Percentiles rank a stretch among this genome's conserved stretches.
These are phyloP conservation scores for Aureobasidium sp. DNA, from an alignment of 2,329 filamentous ascomycete species.

Conservation along the genomic window DNA sequence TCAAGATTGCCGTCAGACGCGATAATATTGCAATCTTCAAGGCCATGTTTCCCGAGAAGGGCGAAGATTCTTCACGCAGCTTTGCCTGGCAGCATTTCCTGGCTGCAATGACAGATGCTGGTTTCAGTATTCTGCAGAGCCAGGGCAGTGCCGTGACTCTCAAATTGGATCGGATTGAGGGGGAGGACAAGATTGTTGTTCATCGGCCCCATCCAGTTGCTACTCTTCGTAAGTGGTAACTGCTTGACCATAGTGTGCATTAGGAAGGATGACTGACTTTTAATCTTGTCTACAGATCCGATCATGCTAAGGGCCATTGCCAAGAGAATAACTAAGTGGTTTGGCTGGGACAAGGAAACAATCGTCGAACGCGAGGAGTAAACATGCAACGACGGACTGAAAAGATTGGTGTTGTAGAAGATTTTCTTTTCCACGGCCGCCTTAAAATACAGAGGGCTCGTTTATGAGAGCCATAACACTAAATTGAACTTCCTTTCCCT, in stretches of 20 bases:
- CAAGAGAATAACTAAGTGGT: no score
- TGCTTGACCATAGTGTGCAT: no score
- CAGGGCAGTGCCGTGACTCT: slow-evolving; percentile 16
- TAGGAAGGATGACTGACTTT: no score
- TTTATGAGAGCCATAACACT: background rate
- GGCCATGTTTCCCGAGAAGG: background rate
- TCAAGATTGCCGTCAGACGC: background rate
- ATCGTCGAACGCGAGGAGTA: no score
- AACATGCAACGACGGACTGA: no score
- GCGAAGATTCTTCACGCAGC: background rate
- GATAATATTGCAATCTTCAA: background rate
- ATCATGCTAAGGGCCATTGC: no score
- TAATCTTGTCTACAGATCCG: no score
- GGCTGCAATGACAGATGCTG: slow-evolving; percentile 14
- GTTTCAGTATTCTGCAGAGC: slow-evolving; percentile 13
- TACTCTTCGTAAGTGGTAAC: background rate
- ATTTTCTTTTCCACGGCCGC: no score
- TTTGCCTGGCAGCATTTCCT: slow-evolving; percentile 15
- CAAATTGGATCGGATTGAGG: background rate
- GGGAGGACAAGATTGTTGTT: no score
- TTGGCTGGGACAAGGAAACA: no score
- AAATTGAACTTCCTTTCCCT: background rate
- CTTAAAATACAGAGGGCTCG: background rate
- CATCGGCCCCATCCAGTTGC: background rate
- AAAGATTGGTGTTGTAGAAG: no score